These are phyloP conservation scores for Rubia peregrina DNA, from an alignment of 305 asterid genomes.

Conservation along the genomic window DNA sequence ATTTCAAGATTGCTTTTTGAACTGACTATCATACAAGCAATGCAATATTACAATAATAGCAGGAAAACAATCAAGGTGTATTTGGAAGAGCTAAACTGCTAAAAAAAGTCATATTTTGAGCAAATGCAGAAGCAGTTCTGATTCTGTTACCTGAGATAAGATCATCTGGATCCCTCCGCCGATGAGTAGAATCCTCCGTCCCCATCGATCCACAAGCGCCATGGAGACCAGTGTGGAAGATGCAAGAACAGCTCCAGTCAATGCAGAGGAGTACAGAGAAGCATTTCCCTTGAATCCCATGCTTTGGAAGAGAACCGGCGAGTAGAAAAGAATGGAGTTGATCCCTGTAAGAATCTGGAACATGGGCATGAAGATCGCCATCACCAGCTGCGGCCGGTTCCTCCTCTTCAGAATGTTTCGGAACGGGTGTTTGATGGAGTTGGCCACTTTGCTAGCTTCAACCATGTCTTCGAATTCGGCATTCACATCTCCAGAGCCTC, in stretches of 20 bases:
- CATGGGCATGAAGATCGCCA: slow-evolving; percentile 87
- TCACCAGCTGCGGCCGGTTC: slow-evolving; percentile 68
- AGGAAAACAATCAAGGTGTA: no score
- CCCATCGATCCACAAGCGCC: slow-evolving; percentile 62
- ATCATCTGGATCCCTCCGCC: slow-evolving; percentile 84
- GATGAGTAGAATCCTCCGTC: slow-evolving; percentile 64
- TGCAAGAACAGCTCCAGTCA: slow-evolving; percentile 84
- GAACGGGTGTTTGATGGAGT: slow-evolving; percentile 65
- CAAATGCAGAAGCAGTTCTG: no score
- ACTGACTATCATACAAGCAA: no score
- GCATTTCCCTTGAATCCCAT: slow-evolving; percentile 73
- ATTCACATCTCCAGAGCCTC: slow-evolving; percentile 64
- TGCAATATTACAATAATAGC: no score
- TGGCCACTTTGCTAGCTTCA: slow-evolving; percentile 81
- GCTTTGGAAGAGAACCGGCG: slow-evolving; percentile 78
- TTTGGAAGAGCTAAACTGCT: no score
- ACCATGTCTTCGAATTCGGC: slow-evolving; percentile 77
- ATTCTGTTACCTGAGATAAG: slow-evolving; percentile 49
- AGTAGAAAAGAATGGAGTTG: slow-evolving; percentile 79
- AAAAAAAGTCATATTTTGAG: no score
- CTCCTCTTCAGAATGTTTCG: slow-evolving; percentile 57
- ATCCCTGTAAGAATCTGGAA: slow-evolving; percentile 92
- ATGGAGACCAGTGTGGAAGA: slow-evolving; percentile 75
- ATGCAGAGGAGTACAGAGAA: slow-evolving; percentile 75
- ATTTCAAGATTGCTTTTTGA: no score